Percentiles rank a stretch among this genome's conserved stretches.
phyloP scores from a whole-genome alignment of 306 rosid species.

The Fragaria iinumae region DNA sequence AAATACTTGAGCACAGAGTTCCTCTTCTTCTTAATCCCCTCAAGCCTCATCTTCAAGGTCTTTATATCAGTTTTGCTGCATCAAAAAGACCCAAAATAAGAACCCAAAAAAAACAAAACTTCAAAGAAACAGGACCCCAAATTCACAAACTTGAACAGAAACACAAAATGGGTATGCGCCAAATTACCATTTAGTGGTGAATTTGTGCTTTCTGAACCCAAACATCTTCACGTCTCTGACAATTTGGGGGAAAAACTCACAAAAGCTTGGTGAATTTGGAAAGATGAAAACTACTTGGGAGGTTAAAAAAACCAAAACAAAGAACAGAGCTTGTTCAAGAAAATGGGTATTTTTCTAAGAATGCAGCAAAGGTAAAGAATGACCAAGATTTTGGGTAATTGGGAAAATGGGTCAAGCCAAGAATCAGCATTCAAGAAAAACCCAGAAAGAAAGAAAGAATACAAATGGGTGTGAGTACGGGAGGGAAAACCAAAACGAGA shows the following conservation, averaged over 20 bases:
- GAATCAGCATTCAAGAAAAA: constrained; percentile 44
- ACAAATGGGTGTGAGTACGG: constrained; percentile 10
- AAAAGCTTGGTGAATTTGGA: background rate
- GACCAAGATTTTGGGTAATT: constrained; percentile 2
- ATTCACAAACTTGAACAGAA: background rate
- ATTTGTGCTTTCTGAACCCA: constrained; percentile 55
- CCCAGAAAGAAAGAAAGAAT: constrained; percentile 53
- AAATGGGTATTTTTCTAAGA: constrained; percentile 22
- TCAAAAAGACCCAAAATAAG: constrained; percentile 14
- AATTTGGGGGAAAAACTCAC: background rate
- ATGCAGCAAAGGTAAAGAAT: constrained; percentile 35
- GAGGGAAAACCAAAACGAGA: constrained; percentile 11
- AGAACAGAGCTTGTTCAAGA: background rate
- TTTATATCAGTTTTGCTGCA: constrained; percentile 58
- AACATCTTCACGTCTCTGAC: constrained; percentile 43
- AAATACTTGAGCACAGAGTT: constrained; percentile 43
- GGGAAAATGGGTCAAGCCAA: constrained; percentile 34
- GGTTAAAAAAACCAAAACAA: constrained; percentile 1
- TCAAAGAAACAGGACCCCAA: background rate
- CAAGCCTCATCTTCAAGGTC: constrained; percentile 43
- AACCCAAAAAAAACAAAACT: constrained; percentile 7
- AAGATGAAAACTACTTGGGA: background rate
- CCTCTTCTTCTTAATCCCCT: constrained; percentile 45
- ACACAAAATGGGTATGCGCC: background rate
- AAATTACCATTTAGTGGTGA: constrained; percentile 58